Percentiles rank a stretch among this genome's conserved stretches.
Evolutionary conservation across 805 yeast genomes (phyloP).

Genomic region (Ogataea neopini): DNA sequence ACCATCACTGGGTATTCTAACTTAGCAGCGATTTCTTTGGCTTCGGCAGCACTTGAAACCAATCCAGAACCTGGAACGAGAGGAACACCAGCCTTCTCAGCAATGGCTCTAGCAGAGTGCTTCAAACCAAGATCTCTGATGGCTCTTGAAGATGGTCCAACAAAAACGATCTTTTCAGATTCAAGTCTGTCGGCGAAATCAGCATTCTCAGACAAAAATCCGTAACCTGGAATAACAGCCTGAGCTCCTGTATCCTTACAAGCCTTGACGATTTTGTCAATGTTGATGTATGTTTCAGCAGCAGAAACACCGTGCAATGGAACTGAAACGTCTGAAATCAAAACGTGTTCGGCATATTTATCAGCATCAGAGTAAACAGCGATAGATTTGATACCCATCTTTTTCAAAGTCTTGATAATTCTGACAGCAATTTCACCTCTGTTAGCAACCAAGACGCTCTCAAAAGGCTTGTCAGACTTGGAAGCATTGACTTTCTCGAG

Average conservation of each 20-base stretch:
- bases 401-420: constrained; percentile 84
- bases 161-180: constrained; percentile 81
- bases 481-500: constrained; percentile 34
- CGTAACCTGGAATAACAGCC: constrained; percentile 98
- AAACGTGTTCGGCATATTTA: constrained; percentile 83
- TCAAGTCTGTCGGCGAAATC: constrained; percentile 90
- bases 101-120: constrained; percentile 96
- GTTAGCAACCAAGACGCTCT: constrained; percentile 89
- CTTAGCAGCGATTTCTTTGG: constrained; percentile 68
- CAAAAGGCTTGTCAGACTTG: constrained; percentile 58
- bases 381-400: constrained; percentile 72
- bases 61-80: constrained; percentile 96
- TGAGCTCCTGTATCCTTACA: constrained; percentile 83
- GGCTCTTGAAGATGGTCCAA: constrained; percentile 96
- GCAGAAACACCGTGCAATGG: constrained; percentile 81
- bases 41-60: constrained; percentile 70
- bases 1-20: constrained; percentile 92
- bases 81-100: constrained; percentile 89
- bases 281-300: constrained; percentile 85
- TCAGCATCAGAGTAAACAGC: constrained; percentile 93
- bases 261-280: constrained; percentile 82
- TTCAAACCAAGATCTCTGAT: constrained; percentile 89
- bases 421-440: constrained; percentile 98
- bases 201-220: constrained; percentile 94
- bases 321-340: constrained; percentile 77